Evolutionary conservation across 1,284 basidiomycete species (phyloP), one percentile per base, ranked within the genome.

Genomic region (Melampsora americana): DNA sequence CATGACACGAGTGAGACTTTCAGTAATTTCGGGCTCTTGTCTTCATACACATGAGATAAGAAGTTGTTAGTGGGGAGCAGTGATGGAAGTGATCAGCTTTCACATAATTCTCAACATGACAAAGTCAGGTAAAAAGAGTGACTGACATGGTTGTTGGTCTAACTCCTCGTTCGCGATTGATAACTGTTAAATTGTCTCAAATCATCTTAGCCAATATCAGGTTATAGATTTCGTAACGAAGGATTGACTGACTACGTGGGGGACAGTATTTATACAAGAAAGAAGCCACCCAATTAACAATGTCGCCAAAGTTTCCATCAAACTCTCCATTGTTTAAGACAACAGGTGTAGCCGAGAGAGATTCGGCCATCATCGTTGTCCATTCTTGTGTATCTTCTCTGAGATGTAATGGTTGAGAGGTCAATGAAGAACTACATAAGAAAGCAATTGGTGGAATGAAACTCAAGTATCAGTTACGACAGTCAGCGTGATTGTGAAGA

Each of bases 271-370:
- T 5, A n/a, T 9, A 16, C 46, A 72, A 50, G 48, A 72, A 72
- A 16, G 69, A 64, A 18, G 46, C 46, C 23, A 72, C 46, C 69
- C 69, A 72, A n/a, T 72, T 59, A 20, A 72, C 46, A 44, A 72
- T 39, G 35, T 72, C 69, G 30, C 61, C 61, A 65, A 72, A 72
- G 61, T 72, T 72, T 12, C 69, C 69, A 28, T 72, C 61, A 23
- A 72, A 72, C 39, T 64, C 69, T 16, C 61, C 61, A 46, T 65
- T 28, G 30, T 72, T 72, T 20, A 72, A 46, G 1, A 61, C 65
- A 2, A 72, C 18, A 12, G 69, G 69, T 12, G 69, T 65, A 26
- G 69, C 35, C 11, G 69, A 72, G 16, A 72, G 28, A 5, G 69
- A 39, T 46, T 72, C 69, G 16, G 69, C 69, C 61, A 65, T 72